Conservation (phyloP, 176 grass and related monocot species). For the Zizania latifolia region DNA sequence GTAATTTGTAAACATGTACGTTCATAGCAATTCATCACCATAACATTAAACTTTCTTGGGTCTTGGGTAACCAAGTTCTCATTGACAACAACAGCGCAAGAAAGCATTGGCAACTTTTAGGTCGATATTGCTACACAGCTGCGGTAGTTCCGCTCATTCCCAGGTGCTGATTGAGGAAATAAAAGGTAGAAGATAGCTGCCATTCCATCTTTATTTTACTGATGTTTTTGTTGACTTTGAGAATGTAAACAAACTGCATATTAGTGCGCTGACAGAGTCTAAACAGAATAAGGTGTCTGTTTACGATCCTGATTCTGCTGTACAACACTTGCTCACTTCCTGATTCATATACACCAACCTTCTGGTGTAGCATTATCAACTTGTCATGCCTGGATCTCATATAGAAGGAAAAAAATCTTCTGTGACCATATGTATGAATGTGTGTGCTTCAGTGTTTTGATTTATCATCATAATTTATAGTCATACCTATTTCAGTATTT, state of each 20-base stretch:
- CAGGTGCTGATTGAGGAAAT: not conserved
- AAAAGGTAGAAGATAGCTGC: no score
- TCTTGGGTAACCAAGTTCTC: not conserved
- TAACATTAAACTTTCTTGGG: not conserved
- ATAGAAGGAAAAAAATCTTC: not conserved
- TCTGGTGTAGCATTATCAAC: no score
- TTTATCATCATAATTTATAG: not conserved
- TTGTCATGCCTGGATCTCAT: no score
- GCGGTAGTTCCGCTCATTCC: not conserved
- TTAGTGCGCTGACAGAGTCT: no score
- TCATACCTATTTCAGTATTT: not conserved
- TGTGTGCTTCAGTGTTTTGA: not conserved
- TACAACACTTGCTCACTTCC: no score
- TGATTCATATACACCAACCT: no score
- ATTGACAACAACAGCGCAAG: not conserved
- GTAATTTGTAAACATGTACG: not conserved
- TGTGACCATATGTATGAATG: not conserved
- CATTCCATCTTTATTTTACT: no score
- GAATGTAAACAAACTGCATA: not conserved
- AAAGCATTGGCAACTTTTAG: not conserved
- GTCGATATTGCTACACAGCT: not conserved
- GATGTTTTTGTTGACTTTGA: not conserved
- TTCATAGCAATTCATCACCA: not conserved
- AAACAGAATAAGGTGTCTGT: no score
- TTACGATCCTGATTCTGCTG: no score